Conservation (phyloP, 2,329 filamentous ascomycete species). For the Aspergillus clavatus region DNA sequence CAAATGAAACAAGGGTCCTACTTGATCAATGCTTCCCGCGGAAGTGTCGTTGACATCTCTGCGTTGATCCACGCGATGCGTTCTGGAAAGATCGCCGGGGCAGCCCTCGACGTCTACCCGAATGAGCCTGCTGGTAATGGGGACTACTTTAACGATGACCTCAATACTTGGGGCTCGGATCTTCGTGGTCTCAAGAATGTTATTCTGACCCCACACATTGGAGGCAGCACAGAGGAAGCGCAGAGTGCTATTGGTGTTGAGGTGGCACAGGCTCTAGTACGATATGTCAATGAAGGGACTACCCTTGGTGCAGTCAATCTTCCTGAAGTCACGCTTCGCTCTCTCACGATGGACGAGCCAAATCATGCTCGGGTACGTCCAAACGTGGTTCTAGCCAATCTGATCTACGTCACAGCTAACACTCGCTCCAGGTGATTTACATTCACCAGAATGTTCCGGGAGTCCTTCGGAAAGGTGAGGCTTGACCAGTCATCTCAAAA, state of each 20-base stretch:
- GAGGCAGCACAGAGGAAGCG: conserved; percentile 94
- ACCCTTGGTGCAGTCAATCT: conserved; percentile 92
- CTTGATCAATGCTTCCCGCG: conserved; percentile 91
- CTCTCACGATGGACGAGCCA: conserved; percentile 82
- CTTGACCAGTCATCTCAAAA: background rate
- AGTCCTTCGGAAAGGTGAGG: conserved; percentile 73
- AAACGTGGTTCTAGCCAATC: background rate
- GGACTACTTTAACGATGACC: conserved; percentile 80
- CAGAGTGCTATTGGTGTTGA: conserved; percentile 94
- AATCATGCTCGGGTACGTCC: conserved; percentile 71
- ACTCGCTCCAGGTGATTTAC: conserved; percentile 67
- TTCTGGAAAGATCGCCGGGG: conserved; percentile 80
- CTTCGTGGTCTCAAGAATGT: conserved; percentile 82
- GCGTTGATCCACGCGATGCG: conserved; percentile 85
- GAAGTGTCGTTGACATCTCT: conserved; percentile 89
- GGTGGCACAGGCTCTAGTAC: conserved; percentile 79
- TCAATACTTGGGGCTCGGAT: conserved; percentile 83
- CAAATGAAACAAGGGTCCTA: conserved; percentile 93
- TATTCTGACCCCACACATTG: conserved; percentile 94
- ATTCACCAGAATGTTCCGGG: conserved; percentile 96
- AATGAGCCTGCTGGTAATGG: conserved; percentile 91
- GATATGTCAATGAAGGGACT: conserved; percentile 92
- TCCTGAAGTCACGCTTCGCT: conserved; percentile 88
- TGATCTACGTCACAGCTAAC: conserved; percentile 5
- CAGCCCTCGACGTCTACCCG: conserved; percentile 94